Evolutionary conservation across 2,329 filamentous ascomycete species (phyloP), one percentile per base, ranked within the genome.

Genomic region (Penicillium psychrosexuale): DNA sequence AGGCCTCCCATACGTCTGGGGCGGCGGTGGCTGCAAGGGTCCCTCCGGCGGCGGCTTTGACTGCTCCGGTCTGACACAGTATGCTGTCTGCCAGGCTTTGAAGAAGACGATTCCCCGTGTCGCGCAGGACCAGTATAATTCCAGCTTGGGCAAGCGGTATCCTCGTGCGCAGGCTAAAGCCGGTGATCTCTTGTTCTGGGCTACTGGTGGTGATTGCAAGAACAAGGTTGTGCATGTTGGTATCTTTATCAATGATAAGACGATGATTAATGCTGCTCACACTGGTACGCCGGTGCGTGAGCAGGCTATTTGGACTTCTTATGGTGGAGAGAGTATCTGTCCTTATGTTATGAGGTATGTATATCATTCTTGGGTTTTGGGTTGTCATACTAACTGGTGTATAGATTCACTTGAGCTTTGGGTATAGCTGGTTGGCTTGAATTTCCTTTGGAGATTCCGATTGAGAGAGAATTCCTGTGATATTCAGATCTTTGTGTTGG

Each of bases 121-220:
- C 8, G 63, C 65, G 48, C 59, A 67, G 51, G 57, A 57, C 1
- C 65, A 66, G 53, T 67, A 66, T 39, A 36, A 66, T 17, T 60
- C 62, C 5, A 53, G 36, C 6, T 36, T 64, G 42, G 63, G 65
- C 28, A 60, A 60, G 43, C 57, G 61, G 24, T 34, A 59, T 17
- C 56, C 58, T 0, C 58, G 63, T 3, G 48, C 60, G 2, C 22
- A 66, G 34, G 65, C 65, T 8, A 52, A 67, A 51, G 42, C 60
- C 15, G 65, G 64, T 7, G 65, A 66, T 51, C 34, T 67, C 28
- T 43, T 67, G 13, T 67, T 67, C 49, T 67, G 65, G 65, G 65
- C 43, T 45, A 49, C 57, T 9, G 48, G 49, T 2, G 61, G 61
- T 12, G 56, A 64, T 28, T 66, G 64, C 45, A 53, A 47, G n/a